A percentile compares a stretch with the other conserved stretches of the same genome.
Conservation (phyloP, 1,284 basidiomycete species). For the Xanthoconium separans region DNA sequence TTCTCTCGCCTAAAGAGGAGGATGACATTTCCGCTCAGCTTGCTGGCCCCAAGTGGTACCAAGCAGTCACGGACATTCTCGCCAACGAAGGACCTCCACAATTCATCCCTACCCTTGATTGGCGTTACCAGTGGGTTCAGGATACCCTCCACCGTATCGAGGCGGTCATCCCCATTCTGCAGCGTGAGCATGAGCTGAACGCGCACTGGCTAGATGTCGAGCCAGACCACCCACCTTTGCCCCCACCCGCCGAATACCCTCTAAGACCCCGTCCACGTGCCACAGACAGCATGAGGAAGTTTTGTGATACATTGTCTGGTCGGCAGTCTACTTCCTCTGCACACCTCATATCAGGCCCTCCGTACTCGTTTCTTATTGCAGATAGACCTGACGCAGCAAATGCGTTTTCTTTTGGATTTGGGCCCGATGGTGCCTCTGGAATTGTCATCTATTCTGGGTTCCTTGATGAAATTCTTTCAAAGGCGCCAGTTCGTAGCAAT, state of each 20-base stretch:
- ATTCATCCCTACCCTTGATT: slow-evolving; percentile 70
- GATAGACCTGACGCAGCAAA: slow-evolving; percentile 77
- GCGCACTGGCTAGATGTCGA: slow-evolving; percentile 56
- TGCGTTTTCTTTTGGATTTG: slow-evolving; percentile 91
- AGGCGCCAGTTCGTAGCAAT: slow-evolving; percentile 32
- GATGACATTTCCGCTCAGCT: slow-evolving; percentile 78
- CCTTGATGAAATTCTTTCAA: slow-evolving; percentile 73
- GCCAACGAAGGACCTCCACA: slow-evolving; percentile 62
- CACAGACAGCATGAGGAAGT: slow-evolving; percentile 57
- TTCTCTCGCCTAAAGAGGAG: slow-evolving; percentile 89
- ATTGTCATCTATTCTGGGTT: slow-evolving; percentile 90
- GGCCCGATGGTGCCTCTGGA: slow-evolving; percentile 84
- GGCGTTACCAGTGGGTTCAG: slow-evolving; percentile 83
- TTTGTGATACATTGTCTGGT: slow-evolving; percentile 51
- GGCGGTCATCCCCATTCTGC: slow-evolving; percentile 62
- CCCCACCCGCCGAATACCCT: slow-evolving; percentile 70
- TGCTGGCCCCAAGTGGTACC: slow-evolving; percentile 82
- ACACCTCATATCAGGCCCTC: slow-evolving; percentile 72
- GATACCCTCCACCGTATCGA: slow-evolving; percentile 76
- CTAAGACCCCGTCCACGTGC: slow-evolving; percentile 70
- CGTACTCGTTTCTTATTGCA: slow-evolving; percentile 83
- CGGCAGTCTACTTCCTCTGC: slow-evolving; percentile 41
- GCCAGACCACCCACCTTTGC: slow-evolving; percentile 53
- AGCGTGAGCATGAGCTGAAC: slow-evolving; percentile 51
- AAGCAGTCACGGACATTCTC: slow-evolving; percentile 76